phyloP scores from a whole-genome alignment of 345 rosid genomes.

The Salix caprea region DNA sequence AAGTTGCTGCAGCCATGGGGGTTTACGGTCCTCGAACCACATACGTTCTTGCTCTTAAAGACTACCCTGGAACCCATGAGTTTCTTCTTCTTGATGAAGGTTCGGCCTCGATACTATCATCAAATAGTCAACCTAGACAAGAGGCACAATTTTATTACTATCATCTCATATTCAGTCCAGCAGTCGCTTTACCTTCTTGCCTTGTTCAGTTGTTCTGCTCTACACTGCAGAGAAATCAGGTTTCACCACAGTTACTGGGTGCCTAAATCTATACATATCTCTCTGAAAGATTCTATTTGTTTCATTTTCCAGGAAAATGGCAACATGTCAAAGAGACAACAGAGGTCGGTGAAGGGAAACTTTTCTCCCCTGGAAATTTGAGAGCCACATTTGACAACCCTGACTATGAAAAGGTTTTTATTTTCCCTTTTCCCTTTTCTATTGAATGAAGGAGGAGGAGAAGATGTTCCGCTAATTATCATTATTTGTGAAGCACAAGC shows the following conservation, averaged over 20 bases:
- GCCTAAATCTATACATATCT: neutral
- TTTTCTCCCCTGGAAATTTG: slow-evolving; percentile 96
- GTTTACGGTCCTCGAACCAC: slow-evolving; percentile 89
- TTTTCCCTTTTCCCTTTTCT: neutral
- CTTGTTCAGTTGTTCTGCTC: neutral
- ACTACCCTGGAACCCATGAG: slow-evolving; percentile 83
- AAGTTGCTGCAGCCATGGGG: slow-evolving; percentile 97
- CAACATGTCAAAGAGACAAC: slow-evolving; percentile 90
- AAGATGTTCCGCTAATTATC: slow-evolving; percentile 2
- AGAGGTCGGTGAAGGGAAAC: slow-evolving; percentile 79
- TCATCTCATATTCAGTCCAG: neutral
- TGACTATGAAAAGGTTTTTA: slow-evolving; percentile 59
- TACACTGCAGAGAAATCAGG: neutral
- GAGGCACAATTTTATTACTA: neutral
- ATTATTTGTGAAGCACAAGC: neutral
- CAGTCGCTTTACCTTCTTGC: neutral
- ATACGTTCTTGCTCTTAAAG: slow-evolving; percentile 82
- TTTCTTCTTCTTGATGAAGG: slow-evolving; percentile 99
- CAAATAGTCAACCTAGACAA: neutral
- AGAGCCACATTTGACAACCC: slow-evolving; percentile 93
- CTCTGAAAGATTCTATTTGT: slow-evolving; percentile 7
- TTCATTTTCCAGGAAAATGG: slow-evolving; percentile 70
- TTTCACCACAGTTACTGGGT: neutral
- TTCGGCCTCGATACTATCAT: slow-evolving; percentile 20
- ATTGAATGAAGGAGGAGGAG: neutral